phyloP scores from a whole-genome alignment of 352 stramenopile species.

The Pythium angustatum region DNA sequence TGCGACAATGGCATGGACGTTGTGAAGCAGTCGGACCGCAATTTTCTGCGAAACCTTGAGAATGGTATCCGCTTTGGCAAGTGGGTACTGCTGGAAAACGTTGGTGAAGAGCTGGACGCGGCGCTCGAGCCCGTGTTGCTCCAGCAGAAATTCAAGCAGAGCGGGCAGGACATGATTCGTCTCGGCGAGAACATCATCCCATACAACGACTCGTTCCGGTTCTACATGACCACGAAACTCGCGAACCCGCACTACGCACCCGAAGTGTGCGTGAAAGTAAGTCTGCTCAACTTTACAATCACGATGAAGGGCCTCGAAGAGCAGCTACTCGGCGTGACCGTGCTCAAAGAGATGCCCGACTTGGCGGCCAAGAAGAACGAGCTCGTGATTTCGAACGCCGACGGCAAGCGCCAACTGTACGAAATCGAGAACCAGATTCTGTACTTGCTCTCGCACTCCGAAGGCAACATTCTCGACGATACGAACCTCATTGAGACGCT shows the following conservation, averaged over 20 bases:
- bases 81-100: conserved; percentile 90
- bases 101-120: conserved; percentile 88
- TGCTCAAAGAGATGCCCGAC: conserved; percentile 90
- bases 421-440: conserved; percentile 94
- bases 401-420: conserved; percentile 87
- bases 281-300: conserved; percentile 92
- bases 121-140: conserved; percentile 89
- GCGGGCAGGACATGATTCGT: conserved; percentile 91
- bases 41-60: conserved; percentile 88
- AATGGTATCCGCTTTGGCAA: conserved; percentile 91
- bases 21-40: conserved; percentile 86
- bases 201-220: conserved; percentile 90
- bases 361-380: conserved; percentile 91
- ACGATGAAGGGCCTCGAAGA: conserved; percentile 91
- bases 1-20: conserved; percentile 93
- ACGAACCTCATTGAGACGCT: conserved; percentile 92
- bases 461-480: conserved; percentile 93
- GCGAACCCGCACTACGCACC: conserved; percentile 92
- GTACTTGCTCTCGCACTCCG: conserved; percentile 88
- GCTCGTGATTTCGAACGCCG: conserved; percentile 87
- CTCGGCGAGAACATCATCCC: conserved; percentile 91
- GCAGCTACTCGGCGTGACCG: conserved; percentile 87
- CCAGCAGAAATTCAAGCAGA: conserved; percentile 92
- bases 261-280: conserved; percentile 92
- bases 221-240: conserved; percentile 93